Evolutionary conservation across 192 early-diverging fungal genomes (phyloP).

Genomic region (Lobulomyces angularis): DNA sequence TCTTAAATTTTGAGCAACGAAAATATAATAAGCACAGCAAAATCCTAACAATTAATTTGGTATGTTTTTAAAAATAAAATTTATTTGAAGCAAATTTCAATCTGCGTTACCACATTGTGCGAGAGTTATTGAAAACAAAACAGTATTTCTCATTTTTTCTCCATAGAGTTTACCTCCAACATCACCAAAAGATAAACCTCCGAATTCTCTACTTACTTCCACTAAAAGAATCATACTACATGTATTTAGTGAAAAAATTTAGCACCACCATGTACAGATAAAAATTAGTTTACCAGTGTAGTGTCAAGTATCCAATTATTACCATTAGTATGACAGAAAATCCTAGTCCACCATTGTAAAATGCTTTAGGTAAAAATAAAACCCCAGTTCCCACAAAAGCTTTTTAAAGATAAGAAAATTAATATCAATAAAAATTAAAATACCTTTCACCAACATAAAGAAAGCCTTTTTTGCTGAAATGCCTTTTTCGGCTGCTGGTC

Average conservation of each 20-base stretch:
- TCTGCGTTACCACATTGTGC: conserved; percentile 18
- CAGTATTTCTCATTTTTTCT: conserved; percentile 20
- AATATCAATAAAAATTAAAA: too few species aligned
- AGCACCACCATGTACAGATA: too few species aligned
- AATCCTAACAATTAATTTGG: conserved; percentile 63
- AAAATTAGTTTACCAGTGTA: too few species aligned
- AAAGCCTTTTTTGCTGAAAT: conserved; percentile 38
- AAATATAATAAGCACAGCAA: conserved; percentile 78
- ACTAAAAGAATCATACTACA: conserved; percentile 44
- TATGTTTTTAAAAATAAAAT: conserved; percentile 2
- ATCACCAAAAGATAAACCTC: conserved; percentile 43
- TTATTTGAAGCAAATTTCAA: neutral
- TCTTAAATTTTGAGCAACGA: conserved; percentile 71
- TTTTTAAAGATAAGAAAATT: conserved; percentile 45
- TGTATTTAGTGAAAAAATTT: conserved; percentile 17
- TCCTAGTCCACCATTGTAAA: conserved; percentile 37
- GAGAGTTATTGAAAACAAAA: conserved; percentile 34
- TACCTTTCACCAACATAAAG: conserved; percentile 41
- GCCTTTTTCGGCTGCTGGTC: conserved; percentile 26
- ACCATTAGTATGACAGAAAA: conserved; percentile 30
- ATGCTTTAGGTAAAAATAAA: conserved; percentile 46
- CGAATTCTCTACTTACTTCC: conserved; percentile 27
- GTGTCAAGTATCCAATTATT: conserved; percentile 22
- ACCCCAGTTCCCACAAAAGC: conserved; percentile 55
- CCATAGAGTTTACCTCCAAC: conserved; percentile 41